Evolutionary conservation across 352 stramenopile genomes (phyloP).

Genomic region (Pythium apleroticum): DNA sequence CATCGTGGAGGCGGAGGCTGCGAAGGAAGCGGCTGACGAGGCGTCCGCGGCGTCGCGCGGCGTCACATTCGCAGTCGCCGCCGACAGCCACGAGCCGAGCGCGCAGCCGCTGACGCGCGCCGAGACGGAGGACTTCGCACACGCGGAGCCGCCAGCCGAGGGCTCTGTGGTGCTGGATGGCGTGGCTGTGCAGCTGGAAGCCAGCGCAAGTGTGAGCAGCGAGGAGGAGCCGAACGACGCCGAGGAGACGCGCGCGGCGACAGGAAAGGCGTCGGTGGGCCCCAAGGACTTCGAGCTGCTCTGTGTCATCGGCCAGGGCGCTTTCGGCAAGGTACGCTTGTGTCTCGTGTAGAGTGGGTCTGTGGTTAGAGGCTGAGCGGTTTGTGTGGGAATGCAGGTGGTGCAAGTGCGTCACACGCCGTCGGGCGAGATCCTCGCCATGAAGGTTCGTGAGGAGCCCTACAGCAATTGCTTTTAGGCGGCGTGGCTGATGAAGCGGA

Average conservation of each 20-base stretch:
- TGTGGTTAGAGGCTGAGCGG: not conserved
- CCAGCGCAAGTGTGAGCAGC: slow-evolving; percentile 7
- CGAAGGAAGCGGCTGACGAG: slow-evolving; percentile 2
- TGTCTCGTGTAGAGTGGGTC: not conserved
- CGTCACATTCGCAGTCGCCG: not conserved
- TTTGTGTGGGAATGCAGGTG: slow-evolving; percentile 35
- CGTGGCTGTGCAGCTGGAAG: slow-evolving; percentile 9
- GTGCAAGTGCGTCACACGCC: slow-evolving; percentile 82
- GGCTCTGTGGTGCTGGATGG: slow-evolving; percentile 18
- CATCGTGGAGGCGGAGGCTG: slow-evolving; percentile 20
- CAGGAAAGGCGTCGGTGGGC: slow-evolving; percentile 36
- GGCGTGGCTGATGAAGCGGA: not conserved
- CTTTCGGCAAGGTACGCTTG: slow-evolving; percentile 65
- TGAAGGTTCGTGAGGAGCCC: slow-evolving; percentile 62
- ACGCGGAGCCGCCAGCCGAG: slow-evolving; percentile 37
- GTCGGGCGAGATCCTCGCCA: slow-evolving; percentile 73
- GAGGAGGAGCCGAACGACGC: slow-evolving; percentile 12
- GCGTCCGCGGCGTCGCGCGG: slow-evolving; percentile 12
- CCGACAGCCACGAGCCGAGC: slow-evolving; percentile 8
- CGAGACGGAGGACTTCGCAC: slow-evolving; percentile 68
- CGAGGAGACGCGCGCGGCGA: slow-evolving; percentile 9
- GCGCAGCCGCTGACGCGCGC: slow-evolving; percentile 41
- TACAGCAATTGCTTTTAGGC: not conserved
- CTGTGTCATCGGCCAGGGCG: slow-evolving; percentile 81
- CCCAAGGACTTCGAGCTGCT: slow-evolving; percentile 81